These are phyloP conservation scores for Hypoxylon trugodes DNA, from an alignment of 495 filamentous ascomycete species.

Conservation along the genomic window DNA sequence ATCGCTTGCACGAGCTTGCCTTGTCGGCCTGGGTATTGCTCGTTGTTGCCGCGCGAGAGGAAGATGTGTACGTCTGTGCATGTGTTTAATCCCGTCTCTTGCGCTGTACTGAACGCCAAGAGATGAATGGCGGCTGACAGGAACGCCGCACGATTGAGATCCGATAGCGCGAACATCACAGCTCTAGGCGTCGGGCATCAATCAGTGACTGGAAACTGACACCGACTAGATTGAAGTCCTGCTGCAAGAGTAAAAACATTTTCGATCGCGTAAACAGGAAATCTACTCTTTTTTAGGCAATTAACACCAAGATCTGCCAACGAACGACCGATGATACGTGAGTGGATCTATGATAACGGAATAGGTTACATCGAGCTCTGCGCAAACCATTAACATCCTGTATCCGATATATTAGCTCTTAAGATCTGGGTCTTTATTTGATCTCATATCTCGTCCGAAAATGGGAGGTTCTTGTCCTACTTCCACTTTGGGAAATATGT, in stretches of 20 bases:
- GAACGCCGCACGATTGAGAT: background rate
- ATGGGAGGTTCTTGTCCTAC: too few relatives aligned
- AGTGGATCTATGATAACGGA: constrained; percentile 6
- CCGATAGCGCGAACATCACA: background rate
- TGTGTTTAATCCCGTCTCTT: constrained; percentile 11
- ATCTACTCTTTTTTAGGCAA: background rate
- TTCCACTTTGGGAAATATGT: too few relatives aligned
- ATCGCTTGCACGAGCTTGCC: constrained; percentile 33
- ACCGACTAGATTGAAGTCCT: background rate
- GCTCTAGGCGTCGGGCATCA: background rate
- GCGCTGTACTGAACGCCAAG: constrained; percentile 9
- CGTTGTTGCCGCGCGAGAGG: constrained; percentile 41
- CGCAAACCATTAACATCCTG: background rate
- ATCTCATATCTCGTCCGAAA: too few relatives aligned
- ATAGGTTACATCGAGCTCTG: constrained; percentile 3
- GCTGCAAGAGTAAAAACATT: background rate
- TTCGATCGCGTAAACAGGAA: background rate
- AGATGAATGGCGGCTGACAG: background rate
- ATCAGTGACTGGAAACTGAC: background rate
- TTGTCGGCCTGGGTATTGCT: constrained; percentile 43
- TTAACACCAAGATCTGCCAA: background rate
- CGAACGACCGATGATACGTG: background rate
- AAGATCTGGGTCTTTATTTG: too few relatives aligned
- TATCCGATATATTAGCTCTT: background rate
- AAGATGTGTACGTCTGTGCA: constrained; percentile 43